Evolutionary conservation across 768 basidiomycete species (phyloP).

Genomic region (Hygrophorus pudorinus): DNA sequence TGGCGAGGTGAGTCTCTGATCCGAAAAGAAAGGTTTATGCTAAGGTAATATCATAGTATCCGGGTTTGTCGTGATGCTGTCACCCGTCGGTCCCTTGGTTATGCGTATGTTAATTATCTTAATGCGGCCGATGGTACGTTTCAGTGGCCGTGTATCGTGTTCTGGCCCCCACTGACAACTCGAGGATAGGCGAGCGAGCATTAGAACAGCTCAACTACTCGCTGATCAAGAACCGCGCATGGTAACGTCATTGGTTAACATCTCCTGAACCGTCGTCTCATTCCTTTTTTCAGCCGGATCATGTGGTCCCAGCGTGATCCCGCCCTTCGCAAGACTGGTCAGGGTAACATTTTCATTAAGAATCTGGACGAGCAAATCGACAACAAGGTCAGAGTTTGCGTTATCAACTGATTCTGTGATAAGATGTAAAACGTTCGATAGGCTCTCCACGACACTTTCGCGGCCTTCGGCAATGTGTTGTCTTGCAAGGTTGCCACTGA

Average conservation of each 20-base stretch:
- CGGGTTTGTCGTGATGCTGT: conserved; percentile 99
- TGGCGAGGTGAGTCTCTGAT: conserved; percentile 65
- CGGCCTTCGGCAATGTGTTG: conserved; percentile 95
- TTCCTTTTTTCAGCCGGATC: conserved; percentile 61
- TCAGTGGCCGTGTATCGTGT: not conserved
- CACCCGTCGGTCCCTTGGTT: conserved; percentile 97
- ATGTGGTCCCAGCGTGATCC: conserved; percentile 99
- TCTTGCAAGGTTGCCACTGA: conserved; percentile 99
- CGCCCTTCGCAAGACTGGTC: conserved; percentile 96
- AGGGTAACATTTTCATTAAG: conserved; percentile 99
- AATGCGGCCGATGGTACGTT: conserved; percentile 82
- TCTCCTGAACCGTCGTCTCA: not conserved
- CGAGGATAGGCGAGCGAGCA: conserved; percentile 77
- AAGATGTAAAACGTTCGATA: conserved; percentile 17
- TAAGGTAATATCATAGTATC: conserved; percentile 46
- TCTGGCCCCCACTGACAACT: conserved; percentile 7
- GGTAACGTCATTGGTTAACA: conserved; percentile 39
- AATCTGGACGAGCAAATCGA: conserved; percentile 96
- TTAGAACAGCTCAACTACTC: conserved; percentile 99
- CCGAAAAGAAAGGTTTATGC: conserved; percentile 1
- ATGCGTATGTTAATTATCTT: conserved; percentile 99
- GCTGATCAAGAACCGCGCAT: conserved; percentile 94
- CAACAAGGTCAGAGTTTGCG: conserved; percentile 62
- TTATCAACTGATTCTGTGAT: not conserved
- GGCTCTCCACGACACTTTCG: conserved; percentile 99